These are phyloP conservation scores for Helicostylum pulchrum DNA, from an alignment of 192 early-diverging fungal genomes.

Conservation along the genomic window DNA sequence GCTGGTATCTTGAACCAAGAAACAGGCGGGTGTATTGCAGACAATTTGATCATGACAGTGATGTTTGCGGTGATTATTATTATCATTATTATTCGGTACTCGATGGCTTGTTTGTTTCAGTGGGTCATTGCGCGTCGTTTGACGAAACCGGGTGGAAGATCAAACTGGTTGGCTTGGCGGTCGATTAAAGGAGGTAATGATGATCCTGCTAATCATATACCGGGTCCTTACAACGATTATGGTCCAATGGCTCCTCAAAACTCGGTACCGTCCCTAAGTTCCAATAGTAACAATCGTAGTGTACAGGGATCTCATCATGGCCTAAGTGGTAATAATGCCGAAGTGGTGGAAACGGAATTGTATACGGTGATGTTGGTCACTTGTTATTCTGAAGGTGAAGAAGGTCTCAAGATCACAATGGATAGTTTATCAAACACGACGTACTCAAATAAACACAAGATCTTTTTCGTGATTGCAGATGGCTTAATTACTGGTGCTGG, in stretches of 20 bases:
- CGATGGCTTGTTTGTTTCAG: constrained; percentile 62
- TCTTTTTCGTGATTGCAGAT: constrained; percentile 85
- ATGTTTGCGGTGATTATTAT: constrained; percentile 53
- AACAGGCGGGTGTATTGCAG: constrained; percentile 55
- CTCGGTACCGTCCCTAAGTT: not conserved
- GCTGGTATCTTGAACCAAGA: constrained; percentile 52
- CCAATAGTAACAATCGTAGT: not conserved
- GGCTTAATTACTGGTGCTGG: constrained; percentile 85
- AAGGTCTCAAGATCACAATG: constrained; percentile 73
- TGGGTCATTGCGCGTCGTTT: constrained; percentile 55
- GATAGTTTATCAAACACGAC: constrained; percentile 77
- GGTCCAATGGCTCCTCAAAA: not conserved
- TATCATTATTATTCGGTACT: constrained; percentile 55
- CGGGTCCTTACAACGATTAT: constrained; percentile 32
- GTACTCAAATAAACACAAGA: constrained; percentile 85
- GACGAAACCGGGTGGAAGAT: constrained; percentile 45
- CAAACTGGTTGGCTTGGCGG: constrained; percentile 47
- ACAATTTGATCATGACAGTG: constrained; percentile 51
- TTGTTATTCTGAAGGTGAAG: constrained; percentile 89
- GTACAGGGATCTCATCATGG: not conserved
- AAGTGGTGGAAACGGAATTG: constrained; percentile 39
- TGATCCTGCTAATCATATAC: constrained; percentile 27
- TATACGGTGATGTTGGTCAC: constrained; percentile 82
- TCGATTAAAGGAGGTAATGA: constrained; percentile 37
- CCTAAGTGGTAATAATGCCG: not conserved